These are phyloP conservation scores for Gamsiella multidivaricata DNA, from an alignment of 192 early-diverging fungal genomes.

Conservation along the genomic window DNA sequence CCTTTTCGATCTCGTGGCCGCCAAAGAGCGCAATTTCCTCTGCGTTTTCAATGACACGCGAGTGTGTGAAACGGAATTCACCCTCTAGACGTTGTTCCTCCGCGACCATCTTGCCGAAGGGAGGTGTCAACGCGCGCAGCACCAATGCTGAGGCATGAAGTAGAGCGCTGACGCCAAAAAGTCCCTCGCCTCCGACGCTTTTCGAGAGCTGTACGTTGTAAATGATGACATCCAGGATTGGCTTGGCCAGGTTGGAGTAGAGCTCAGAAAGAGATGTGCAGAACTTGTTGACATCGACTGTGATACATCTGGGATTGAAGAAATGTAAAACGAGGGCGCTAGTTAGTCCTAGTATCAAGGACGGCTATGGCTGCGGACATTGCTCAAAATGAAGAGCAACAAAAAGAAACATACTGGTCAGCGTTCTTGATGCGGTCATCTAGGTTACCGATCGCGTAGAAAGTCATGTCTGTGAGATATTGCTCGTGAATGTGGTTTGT, in stretches of 20 bases:
- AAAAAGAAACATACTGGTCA: slow-evolving; percentile 72
- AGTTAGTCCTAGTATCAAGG: no score
- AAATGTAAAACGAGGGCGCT: background rate
- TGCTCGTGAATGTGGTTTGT: slow-evolving; percentile 89
- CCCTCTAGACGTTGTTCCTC: slow-evolving; percentile 93
- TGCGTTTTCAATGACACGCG: slow-evolving; percentile 93
- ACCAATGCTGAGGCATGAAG: slow-evolving; percentile 82
- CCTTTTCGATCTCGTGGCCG: slow-evolving; percentile 87
- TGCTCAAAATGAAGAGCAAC: background rate
- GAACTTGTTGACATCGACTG: slow-evolving; percentile 93
- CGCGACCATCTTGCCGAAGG: slow-evolving; percentile 96
- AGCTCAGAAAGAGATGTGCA: slow-evolving; percentile 86
- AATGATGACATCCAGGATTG: slow-evolving; percentile 91
- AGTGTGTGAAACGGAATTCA: slow-evolving; percentile 95
- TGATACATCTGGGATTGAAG: slow-evolving; percentile 63
- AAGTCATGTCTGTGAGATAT: slow-evolving; percentile 92
- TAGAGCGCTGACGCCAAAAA: slow-evolving; percentile 84
- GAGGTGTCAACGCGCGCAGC: slow-evolving; percentile 88
- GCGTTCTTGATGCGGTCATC: slow-evolving; percentile 93
- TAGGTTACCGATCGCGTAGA: slow-evolving; percentile 92
- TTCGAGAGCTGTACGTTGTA: slow-evolving; percentile 90
- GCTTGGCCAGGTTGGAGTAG: slow-evolving; percentile 96
- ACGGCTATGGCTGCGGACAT: background rate
- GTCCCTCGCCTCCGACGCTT: slow-evolving; percentile 86
- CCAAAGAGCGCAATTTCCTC: slow-evolving; percentile 95